Evolutionary conservation across 1,139 yeast genomes (phyloP).

Genomic region (Taphrina flavorubra): DNA sequence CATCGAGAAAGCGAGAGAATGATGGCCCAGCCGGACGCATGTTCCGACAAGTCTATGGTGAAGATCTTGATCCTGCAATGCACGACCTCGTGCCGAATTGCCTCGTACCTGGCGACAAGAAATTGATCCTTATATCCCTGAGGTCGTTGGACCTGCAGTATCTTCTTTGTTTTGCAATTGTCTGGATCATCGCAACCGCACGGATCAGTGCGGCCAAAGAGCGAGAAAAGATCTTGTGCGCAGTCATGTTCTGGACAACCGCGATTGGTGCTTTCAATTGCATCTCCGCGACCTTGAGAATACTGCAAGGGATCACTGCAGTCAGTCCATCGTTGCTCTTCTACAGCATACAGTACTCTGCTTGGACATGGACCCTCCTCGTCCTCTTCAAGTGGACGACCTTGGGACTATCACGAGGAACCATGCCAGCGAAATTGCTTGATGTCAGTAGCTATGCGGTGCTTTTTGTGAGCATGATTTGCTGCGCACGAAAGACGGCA

Average conservation of each 20-base stretch:
- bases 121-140: background rate
- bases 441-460: background rate
- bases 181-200: background rate
- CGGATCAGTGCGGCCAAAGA: background rate
- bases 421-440: background rate
- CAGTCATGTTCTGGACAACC: background rate
- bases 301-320: background rate
- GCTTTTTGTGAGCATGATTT: background rate
- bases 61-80: too few species aligned
- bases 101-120: background rate
- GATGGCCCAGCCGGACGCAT: too few species aligned
- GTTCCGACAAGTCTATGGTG: background rate
- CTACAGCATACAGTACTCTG: background rate
- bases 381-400: background rate
- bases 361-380: background rate
- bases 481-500: background rate
- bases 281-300: background rate
- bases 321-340: background rate
- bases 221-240: conserved; percentile 1
- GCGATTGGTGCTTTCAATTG: background rate
- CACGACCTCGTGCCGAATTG: background rate
- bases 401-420: background rate
- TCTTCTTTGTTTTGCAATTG: background rate
- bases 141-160: background rate
- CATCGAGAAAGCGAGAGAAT: too few species aligned